Base-by-base conservation (phyloP, 768 basidiomycete genomes). In the Tricholoma terreum region DNA sequence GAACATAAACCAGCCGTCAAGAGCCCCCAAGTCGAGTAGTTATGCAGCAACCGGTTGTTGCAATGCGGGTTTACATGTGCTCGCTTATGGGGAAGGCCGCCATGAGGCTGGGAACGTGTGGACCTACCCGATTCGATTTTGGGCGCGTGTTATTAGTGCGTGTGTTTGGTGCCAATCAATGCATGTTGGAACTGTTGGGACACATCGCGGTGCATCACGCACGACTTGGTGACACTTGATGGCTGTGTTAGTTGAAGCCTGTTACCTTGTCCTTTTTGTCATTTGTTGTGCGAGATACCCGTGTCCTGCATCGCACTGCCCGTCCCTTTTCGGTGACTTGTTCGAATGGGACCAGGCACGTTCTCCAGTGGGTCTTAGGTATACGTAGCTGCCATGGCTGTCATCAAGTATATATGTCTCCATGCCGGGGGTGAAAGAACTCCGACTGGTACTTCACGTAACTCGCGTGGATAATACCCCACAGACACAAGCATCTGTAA, bases 31-130 rank as follows among this genome's bases (percentile, higher is more conserved):
- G 17, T n/a, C n/a, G 30, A 49, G n/a, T 49, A 27, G 30, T n/a
- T 49, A 17, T 27, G 46, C 46, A 8, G 30, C 22, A 49, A 49
- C 27, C n/a, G 9, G 46, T 31, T 49, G 30, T 27, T 49, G n/a
- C n/a, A 49, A 31, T 10, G 30, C 46, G 30, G 46, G 46, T 30
- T 49, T 49, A 31, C 46, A 31, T 31, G 30, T n/a, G 4, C 6
- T 31, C 46, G 46, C 50, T 62, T 67, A 52, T 64, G 54, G 51
- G 56, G 35, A 38, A 35, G 2, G 52, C 50, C 54, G 46, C 60
- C 68, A 72, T 72, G 73, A 71, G 73, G 73, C 67, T 30, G 57
- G 35, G 54, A 68, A 68, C 71, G 71, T 74, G 72, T 65, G 60
- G 42, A 48, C 61, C 59, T 58, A 48, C 56, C 51, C 50, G 52